A percentile compares a stretch with the other conserved stretches of the same genome.
Conservation (phyloP, 192 early-diverging fungal genomes). For the Coemansia sp. region DNA sequence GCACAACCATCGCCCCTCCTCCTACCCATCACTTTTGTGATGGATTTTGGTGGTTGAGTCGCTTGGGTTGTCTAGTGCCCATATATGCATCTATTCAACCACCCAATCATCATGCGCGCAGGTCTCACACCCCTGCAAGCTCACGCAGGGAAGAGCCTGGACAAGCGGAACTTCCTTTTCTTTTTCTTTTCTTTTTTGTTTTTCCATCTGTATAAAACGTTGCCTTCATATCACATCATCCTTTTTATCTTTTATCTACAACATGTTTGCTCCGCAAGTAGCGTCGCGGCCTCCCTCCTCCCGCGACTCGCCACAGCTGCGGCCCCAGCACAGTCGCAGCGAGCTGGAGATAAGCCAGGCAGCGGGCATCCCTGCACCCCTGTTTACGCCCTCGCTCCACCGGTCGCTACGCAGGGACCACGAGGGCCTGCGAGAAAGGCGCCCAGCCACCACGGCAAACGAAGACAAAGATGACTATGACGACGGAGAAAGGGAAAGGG, state of each 20-base stretch:
- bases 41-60: too few relatives aligned
- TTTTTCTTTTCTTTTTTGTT: neutral
- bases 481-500: too few relatives aligned
- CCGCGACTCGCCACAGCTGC: constrained; percentile 31
- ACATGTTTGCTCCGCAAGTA: constrained; percentile 40
- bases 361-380: constrained; percentile 22
- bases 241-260: neutral
- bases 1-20: too few relatives aligned
- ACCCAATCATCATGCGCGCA: too few relatives aligned
- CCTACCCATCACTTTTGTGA: too few relatives aligned
- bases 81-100: too few relatives aligned
- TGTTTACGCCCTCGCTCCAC: constrained; percentile 33
- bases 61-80: too few relatives aligned
- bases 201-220: too few relatives aligned
- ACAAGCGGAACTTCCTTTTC: neutral
- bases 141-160: too few relatives aligned
- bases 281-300: constrained; percentile 42
- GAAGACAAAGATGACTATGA: neutral
- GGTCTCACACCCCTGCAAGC: too few relatives aligned
- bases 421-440: neutral
- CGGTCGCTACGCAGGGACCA: constrained; percentile 36
- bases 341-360: constrained; percentile 26
- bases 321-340: constrained; percentile 25
- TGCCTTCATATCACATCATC: neutral
- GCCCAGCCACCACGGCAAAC: neutral